Conservation (phyloP, 305 asterid species). For the Plantago coronopus region DNA sequence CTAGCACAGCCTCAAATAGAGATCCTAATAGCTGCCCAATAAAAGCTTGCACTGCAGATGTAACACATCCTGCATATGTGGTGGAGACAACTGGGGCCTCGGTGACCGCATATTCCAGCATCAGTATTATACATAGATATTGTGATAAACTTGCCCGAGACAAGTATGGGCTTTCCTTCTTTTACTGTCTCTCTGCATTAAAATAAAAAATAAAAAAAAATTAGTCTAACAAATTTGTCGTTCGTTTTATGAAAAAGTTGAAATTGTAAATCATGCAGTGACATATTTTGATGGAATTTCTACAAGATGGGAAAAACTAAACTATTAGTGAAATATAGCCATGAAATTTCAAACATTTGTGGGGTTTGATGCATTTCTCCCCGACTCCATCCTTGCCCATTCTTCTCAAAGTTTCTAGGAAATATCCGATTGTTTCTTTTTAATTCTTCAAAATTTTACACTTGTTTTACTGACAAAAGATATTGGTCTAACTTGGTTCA, state of each 20-base stretch:
- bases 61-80: slow-evolving; percentile 36
- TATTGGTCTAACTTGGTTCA: slow-evolving; percentile 5
- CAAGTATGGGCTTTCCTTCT: slow-evolving; percentile 34
- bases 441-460: not conserved
- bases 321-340: too few species aligned
- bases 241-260: too few species aligned
- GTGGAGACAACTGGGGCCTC: slow-evolving; percentile 79
- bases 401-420: not conserved
- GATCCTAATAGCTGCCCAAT: slow-evolving; percentile 30
- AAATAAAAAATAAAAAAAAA: too few species aligned
- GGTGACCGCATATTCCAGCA: slow-evolving; percentile 61
- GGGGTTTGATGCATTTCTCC: not conserved
- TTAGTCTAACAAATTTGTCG: too few species aligned
- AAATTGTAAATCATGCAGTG: too few species aligned
- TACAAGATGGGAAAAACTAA: too few species aligned
- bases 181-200: too few species aligned
- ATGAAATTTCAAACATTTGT: too few species aligned
- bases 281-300: not conserved
- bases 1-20: slow-evolving; percentile 34
- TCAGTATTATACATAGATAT: slow-evolving; percentile 57
- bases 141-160: slow-evolving; percentile 63
- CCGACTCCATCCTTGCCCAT: not conserved
- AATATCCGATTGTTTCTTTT: slow-evolving; percentile 2
- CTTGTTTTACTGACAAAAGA: not conserved
- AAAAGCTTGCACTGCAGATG: slow-evolving; percentile 34